phyloP scores from a whole-genome alignment of 2,329 filamentous ascomycete genomes.

The Sclerotinia glacialis region DNA sequence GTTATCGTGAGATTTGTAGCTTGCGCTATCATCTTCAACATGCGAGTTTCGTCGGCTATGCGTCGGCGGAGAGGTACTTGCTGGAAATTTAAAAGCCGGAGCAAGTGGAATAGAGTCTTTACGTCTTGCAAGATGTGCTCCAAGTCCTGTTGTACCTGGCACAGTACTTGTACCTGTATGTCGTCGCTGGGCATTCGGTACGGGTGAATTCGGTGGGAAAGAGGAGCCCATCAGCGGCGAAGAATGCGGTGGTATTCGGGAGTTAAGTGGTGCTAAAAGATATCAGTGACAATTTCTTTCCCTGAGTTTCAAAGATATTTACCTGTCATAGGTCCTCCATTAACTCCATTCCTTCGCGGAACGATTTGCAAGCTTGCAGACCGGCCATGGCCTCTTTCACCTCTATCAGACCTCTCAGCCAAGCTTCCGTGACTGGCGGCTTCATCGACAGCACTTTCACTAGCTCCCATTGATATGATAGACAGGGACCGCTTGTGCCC shows the following conservation, averaged over 20 bases:
- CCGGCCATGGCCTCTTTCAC: constrained; percentile 65
- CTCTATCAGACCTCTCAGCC: constrained; percentile 48
- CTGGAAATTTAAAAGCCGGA: constrained; percentile 57
- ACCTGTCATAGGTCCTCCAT: constrained; percentile 44
- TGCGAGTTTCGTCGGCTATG: constrained; percentile 24
- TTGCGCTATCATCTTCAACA: constrained; percentile 17
- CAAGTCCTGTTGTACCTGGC: constrained; percentile 43
- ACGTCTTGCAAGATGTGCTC: constrained; percentile 41
- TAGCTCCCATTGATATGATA: constrained; percentile 73
- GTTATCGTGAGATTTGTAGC: constrained; percentile 24
- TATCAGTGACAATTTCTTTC: constrained; percentile 20
- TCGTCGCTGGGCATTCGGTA: constrained; percentile 24
- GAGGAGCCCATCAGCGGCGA: constrained; percentile 40
- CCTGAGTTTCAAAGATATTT: constrained; percentile 24
- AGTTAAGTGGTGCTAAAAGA: constrained; percentile 34
- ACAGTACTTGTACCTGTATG: constrained; percentile 38
- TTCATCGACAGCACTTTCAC: constrained; percentile 37
- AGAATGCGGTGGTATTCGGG: constrained; percentile 40
- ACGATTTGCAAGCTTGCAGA: constrained; percentile 80
- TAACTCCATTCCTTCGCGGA: constrained; percentile 47
- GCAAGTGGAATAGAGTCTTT: constrained; percentile 37
- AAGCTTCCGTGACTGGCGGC: constrained; percentile 39
- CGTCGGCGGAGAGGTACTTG: constrained; percentile 41
- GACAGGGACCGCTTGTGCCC: constrained; percentile 74
- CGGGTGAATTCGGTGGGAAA: constrained; percentile 29